Evolutionary conservation across 768 basidiomycete species (phyloP).

Genomic region (Mycena metata): DNA sequence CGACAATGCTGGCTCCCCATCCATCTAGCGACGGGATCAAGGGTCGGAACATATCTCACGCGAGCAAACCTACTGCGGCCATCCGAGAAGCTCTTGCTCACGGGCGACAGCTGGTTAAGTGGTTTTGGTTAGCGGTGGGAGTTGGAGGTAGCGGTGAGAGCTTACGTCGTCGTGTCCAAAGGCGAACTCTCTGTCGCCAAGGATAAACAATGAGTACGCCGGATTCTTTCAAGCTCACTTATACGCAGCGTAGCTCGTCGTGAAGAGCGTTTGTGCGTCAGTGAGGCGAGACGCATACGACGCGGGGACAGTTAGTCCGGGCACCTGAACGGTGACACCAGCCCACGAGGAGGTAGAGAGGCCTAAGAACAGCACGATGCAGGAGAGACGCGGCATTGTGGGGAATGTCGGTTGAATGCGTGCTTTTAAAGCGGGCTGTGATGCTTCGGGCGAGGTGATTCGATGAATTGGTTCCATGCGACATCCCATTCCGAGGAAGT

Average conservation of each 20-base stretch:
- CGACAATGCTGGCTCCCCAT: constrained; percentile 27
- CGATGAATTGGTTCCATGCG: too few relatives aligned
- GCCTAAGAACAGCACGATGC: constrained; percentile 4
- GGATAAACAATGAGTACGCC: too few relatives aligned
- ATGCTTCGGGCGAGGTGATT: too few relatives aligned
- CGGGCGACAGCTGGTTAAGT: too few relatives aligned
- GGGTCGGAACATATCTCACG: neutral
- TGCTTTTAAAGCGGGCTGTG: too few relatives aligned
- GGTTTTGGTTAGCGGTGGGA: too few relatives aligned
- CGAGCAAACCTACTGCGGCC: constrained; percentile 10
- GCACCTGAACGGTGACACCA: constrained; percentile 24
- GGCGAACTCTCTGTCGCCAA: constrained; percentile 15
- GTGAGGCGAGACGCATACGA: constrained; percentile 8
- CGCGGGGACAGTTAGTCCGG: constrained; percentile 20
- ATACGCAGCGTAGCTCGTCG: constrained; percentile 22
- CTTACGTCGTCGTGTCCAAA: constrained; percentile 30
- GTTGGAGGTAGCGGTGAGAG: too few relatives aligned
- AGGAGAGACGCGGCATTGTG: neutral
- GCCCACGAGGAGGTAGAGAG: constrained; percentile 26
- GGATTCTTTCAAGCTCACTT: constrained; percentile 6
- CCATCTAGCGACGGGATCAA: constrained; percentile 12
- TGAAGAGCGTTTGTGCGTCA: constrained; percentile 21
- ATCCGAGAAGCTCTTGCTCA: constrained; percentile 20
- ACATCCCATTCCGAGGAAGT: too few relatives aligned
- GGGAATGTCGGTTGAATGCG: too few relatives aligned